These are phyloP conservation scores for Moringa oleifera DNA, from an alignment of 345 rosid species.

Conservation along the genomic window DNA sequence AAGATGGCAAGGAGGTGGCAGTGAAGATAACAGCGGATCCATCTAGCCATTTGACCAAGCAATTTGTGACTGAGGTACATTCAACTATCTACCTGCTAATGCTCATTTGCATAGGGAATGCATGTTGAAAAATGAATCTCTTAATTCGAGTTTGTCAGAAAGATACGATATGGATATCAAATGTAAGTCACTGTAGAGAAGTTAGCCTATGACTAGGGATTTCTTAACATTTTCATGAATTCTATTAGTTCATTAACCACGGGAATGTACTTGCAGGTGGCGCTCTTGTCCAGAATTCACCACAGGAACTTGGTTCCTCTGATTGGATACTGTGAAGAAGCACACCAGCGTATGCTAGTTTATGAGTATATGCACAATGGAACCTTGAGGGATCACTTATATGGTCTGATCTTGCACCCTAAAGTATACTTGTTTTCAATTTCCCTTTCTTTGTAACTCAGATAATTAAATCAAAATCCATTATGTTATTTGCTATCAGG, in stretches of 20 bases:
- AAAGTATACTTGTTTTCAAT: neutral
- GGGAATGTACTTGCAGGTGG: constrained; percentile 45
- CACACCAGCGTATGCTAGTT: constrained; percentile 57
- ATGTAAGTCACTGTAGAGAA: too few species aligned
- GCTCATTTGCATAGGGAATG: too few species aligned
- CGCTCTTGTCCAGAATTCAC: constrained; percentile 93
- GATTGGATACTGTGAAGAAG: constrained; percentile 94
- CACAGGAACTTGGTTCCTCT: constrained; percentile 95
- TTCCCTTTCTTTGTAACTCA: constrained; percentile 1
- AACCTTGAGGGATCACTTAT: constrained; percentile 71
- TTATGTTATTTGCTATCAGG: constrained; percentile 35
- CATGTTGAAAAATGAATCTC: too few species aligned
- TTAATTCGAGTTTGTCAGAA: too few species aligned
- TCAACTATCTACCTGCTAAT: too few species aligned
- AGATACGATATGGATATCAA: too few species aligned
- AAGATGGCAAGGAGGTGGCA: constrained; percentile 92
- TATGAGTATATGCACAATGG: constrained; percentile 99
- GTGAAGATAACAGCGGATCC: constrained; percentile 81
- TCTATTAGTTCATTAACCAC: too few species aligned
- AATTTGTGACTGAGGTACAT: constrained; percentile 91
- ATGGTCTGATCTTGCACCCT: constrained; percentile 38
- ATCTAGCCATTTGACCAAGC: constrained; percentile 56
- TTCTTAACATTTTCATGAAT: too few species aligned
- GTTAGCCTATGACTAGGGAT: too few species aligned
- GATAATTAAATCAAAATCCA: constrained; percentile 1